phyloP scores from a whole-genome alignment of 345 rosid species.

The Dipteronia dyeriana region DNA sequence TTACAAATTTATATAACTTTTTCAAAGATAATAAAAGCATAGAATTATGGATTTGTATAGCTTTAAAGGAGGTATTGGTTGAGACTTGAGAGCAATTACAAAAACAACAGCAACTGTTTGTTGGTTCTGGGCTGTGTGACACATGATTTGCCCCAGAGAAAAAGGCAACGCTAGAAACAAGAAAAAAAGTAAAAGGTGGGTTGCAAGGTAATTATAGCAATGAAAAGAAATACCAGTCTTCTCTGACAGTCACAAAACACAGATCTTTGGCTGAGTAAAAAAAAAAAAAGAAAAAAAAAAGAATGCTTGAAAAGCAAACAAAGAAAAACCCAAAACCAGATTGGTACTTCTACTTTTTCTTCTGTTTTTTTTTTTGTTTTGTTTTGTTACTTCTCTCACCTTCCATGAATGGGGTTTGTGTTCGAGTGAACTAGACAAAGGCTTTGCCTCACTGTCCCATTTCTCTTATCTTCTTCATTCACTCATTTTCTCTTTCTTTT shows the following conservation, averaged over 20 bases:
- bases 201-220: constrained; percentile 47
- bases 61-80: constrained; percentile 21
- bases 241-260: constrained; percentile 34
- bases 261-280: constrained; percentile 46
- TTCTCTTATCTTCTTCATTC: constrained; percentile 19
- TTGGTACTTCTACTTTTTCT: not conserved
- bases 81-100: constrained; percentile 27
- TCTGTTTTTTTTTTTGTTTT: not conserved
- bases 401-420: constrained; percentile 21
- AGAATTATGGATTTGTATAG: too few relatives aligned
- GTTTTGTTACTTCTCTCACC: constrained; percentile 28
- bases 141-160: constrained; percentile 54
- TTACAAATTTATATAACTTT: too few relatives aligned
- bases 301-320: constrained; percentile 38
- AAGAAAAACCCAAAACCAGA: constrained; percentile 40
- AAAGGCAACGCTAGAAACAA: constrained; percentile 39
- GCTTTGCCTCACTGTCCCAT: constrained; percentile 25
- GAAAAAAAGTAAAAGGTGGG: constrained; percentile 34
- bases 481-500: constrained; percentile 24
- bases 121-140: constrained; percentile 44
- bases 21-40: too few relatives aligned
- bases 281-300: not conserved
- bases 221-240: constrained; percentile 27
- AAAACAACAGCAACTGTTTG: constrained; percentile 32
- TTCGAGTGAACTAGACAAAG: constrained; percentile 39